Evolutionary conservation across 2,329 filamentous ascomycete genomes (phyloP), one percentile per base, ranked within the genome.

Genomic region (Chaetoscypha palmicola): DNA sequence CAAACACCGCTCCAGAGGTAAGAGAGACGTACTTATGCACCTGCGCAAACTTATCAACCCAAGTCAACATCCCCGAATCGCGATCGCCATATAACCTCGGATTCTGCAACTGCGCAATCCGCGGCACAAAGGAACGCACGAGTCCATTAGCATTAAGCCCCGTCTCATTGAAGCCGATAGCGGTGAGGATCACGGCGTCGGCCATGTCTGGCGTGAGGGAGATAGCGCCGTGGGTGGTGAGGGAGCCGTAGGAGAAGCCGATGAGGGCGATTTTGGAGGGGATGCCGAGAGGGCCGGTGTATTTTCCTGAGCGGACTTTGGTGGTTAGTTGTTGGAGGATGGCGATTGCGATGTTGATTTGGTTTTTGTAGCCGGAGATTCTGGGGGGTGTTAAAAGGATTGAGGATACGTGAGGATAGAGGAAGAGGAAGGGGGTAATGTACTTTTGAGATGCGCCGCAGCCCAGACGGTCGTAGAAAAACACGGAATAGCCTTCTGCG

Each of bases 171-270:
- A 35, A 35, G 4, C 32, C 32, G 19, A 35, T 35, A 10, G 32
- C 32, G 4, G 32, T 35, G 10, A 35, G 16, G 10, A 35, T 35
- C n/a, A 35, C 32, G 10, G 32, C 32, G 12, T 35, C 32, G n/a
- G 32, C 12, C 12, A 35, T 35, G 12, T 35, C 32, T 19, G 32
- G 32, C 19, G n/a, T 14, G 10, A 19, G 2, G 10, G 32, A 14
- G 17, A 35, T 35, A 4, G 32, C 32, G 10, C 32, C 32, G 16
- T 35, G 32, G 11, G 32, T 35, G 16, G 32, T 19, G 10, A 35
- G 16, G 10, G 32, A 14, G 12, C 79, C 79, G 52, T 78, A 82
- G 0, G 74, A 78, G 64, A 83, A 78, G 11, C 79, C 79, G 12
- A 79, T 66, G 57, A 83, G 77, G 12, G 77, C 64, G 19, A 76